A percentile compares a stretch with the other conserved stretches of the same genome.
These are phyloP conservation scores for Ogataea saltuana DNA, from an alignment of 805 yeast species.

Conservation along the genomic window DNA sequence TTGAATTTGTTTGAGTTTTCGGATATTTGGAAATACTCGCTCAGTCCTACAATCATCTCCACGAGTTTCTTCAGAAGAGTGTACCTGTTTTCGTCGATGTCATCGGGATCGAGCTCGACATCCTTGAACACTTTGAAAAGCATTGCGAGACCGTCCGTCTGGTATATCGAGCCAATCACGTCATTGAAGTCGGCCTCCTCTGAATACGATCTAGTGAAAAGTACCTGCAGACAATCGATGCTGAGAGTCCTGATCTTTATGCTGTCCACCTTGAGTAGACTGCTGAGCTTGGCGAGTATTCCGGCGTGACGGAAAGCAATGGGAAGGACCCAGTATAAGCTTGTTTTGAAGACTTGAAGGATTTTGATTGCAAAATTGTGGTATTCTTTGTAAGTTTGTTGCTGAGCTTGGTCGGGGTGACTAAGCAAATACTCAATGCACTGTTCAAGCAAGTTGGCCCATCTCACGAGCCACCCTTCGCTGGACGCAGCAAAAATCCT, in stretches of 20 bases:
- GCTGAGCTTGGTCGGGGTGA: slow-evolving; percentile 12
- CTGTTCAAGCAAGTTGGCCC: slow-evolving; percentile 58
- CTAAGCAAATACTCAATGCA: slow-evolving; percentile 39
- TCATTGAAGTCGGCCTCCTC: slow-evolving; percentile 69
- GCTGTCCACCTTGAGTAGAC: slow-evolving; percentile 55
- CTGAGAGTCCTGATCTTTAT: slow-evolving; percentile 77
- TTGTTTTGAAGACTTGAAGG: slow-evolving; percentile 81
- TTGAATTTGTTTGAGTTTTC: slow-evolving; percentile 28
- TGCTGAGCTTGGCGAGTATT: slow-evolving; percentile 62
- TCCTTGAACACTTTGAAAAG: slow-evolving; percentile 63
- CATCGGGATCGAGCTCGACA: slow-evolving; percentile 63
- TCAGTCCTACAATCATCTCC: slow-evolving; percentile 86
- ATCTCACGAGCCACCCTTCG: slow-evolving; percentile 85
- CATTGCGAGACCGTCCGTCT: slow-evolving; percentile 69
- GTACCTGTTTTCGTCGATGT: slow-evolving; percentile 70
- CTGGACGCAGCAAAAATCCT: slow-evolving; percentile 63
- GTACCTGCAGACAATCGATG: slow-evolving; percentile 85
- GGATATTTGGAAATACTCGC: slow-evolving; percentile 60
- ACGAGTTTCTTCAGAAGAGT: slow-evolving; percentile 85
- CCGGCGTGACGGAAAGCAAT: slow-evolving; percentile 66
- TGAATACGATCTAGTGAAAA: slow-evolving; percentile 77
- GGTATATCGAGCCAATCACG: slow-evolving; percentile 77
- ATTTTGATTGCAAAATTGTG: slow-evolving; percentile 58
- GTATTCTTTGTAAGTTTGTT: slow-evolving; percentile 9
- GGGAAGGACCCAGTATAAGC: slow-evolving; percentile 90